These are phyloP conservation scores for Tylopilus plumbeoviolaceoides DNA, from an alignment of 768 basidiomycete genomes.

Conservation along the genomic window DNA sequence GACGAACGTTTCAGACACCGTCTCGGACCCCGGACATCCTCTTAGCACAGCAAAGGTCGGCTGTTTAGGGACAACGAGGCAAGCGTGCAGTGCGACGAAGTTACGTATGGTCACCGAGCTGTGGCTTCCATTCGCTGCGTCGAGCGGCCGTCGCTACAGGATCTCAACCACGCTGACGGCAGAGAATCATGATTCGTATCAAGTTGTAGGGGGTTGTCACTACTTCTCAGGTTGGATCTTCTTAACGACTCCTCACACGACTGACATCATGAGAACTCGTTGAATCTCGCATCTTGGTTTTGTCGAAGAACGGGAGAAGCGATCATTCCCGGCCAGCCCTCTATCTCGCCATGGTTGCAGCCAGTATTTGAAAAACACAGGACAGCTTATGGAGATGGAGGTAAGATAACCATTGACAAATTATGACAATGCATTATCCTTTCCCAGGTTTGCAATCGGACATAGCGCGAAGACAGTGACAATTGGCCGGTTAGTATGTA, in stretches of 20 bases:
- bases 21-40: constrained; percentile 1
- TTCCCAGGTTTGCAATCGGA: too few relatives aligned
- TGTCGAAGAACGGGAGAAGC: not conserved
- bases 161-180: not conserved
- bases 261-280: not conserved
- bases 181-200: not conserved
- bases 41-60: not conserved
- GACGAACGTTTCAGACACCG: constrained; percentile 10
- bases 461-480: too few relatives aligned
- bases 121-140: not conserved
- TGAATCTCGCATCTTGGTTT: not conserved
- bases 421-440: too few relatives aligned
- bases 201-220: not conserved
- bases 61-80: not conserved
- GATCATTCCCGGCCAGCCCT: not conserved
- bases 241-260: not conserved
- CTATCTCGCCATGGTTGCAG: not conserved
- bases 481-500: too few relatives aligned
- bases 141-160: not conserved
- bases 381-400: too few relatives aligned
- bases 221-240: not conserved
- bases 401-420: too few relatives aligned
- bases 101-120: not conserved
- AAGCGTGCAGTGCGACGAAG: not conserved
- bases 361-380: too few relatives aligned